Conservation (phyloP, 441 rosid species). For the Rhodomyrtus psidioides region DNA sequence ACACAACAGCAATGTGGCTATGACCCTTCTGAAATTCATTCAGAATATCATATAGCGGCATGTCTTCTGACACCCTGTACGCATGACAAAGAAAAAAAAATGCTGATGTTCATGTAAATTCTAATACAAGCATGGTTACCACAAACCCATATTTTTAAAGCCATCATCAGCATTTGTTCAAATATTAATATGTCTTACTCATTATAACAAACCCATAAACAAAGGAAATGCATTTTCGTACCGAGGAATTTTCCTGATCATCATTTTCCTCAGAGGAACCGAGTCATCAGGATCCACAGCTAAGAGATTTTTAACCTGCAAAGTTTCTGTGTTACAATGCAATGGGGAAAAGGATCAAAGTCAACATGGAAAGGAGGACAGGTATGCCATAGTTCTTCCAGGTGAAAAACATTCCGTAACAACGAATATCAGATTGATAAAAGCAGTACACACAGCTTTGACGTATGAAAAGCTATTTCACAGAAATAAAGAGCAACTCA, state of each 20-base stretch:
- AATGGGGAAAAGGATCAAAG: not conserved
- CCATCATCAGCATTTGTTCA: not conserved
- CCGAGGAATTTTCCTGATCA: slow-evolving; percentile 85
- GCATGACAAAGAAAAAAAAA: not conserved
- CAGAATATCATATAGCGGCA: slow-evolving; percentile 85
- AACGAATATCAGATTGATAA: not conserved
- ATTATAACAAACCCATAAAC: not conserved
- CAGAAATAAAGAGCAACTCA: not conserved
- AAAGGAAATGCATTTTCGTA: not conserved
- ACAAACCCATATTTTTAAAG: not conserved
- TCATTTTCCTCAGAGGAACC: slow-evolving; percentile 74
- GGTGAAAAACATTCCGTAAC: not conserved
- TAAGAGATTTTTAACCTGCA: slow-evolving; percentile 77
- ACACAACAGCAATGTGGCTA: slow-evolving; percentile 91
- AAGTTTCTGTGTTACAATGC: not conserved
- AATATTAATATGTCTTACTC: not conserved
- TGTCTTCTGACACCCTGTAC: slow-evolving; percentile 70
- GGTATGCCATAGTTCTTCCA: not conserved
- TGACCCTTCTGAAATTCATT: slow-evolving; percentile 96
- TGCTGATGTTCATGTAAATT: not conserved
- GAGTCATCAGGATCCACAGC: slow-evolving; percentile 60
- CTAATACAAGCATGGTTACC: not conserved
- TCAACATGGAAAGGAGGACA: not conserved
- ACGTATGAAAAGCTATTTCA: not conserved
- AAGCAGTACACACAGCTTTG: not conserved